Conservation (phyloP, 306 rosid genomes). For the Mucuna pruriens region DNA sequence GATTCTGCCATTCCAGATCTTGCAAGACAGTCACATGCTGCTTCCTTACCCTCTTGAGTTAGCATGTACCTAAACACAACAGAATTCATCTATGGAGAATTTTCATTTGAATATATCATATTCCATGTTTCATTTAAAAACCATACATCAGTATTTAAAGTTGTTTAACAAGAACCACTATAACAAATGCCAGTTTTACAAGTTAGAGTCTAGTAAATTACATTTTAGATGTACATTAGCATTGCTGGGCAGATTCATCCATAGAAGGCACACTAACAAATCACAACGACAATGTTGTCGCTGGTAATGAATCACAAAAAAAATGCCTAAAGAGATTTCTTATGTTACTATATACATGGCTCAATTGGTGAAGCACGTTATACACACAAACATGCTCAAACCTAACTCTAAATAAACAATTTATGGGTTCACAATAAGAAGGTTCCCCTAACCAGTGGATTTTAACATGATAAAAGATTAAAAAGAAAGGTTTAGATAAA, state of each 20-base stretch:
- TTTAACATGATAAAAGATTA: conserved; percentile 20
- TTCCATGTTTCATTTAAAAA: background rate
- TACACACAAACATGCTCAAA: conserved; percentile 6
- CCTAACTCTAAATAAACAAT: background rate
- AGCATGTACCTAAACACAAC: conserved; percentile 80
- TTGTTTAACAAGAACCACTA: conserved; percentile 20
- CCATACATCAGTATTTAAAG: background rate
- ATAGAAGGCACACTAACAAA: conserved; percentile 20
- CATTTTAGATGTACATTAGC: background rate
- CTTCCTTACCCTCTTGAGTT: conserved; percentile 87
- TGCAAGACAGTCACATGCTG: conserved; percentile 77
- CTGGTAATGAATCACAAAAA: conserved; percentile 20
- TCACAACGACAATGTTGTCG: conserved; percentile 18
- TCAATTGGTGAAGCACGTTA: conserved; percentile 9
- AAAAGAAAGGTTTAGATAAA: conserved; percentile 17
- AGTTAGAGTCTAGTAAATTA: background rate
- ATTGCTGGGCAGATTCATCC: conserved; percentile 17
- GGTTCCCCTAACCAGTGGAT: background rate
- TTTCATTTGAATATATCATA: conserved; percentile 30
- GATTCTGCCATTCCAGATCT: conserved; percentile 80
- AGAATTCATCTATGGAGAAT: conserved; percentile 21
- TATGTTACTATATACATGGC: background rate
- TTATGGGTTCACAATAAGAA: conserved; percentile 18
- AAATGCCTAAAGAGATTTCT: background rate
- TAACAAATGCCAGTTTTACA: background rate